Evolutionary conservation across 1,139 yeast genomes (phyloP).

Genomic region (Nakaseomyces sp.): DNA sequence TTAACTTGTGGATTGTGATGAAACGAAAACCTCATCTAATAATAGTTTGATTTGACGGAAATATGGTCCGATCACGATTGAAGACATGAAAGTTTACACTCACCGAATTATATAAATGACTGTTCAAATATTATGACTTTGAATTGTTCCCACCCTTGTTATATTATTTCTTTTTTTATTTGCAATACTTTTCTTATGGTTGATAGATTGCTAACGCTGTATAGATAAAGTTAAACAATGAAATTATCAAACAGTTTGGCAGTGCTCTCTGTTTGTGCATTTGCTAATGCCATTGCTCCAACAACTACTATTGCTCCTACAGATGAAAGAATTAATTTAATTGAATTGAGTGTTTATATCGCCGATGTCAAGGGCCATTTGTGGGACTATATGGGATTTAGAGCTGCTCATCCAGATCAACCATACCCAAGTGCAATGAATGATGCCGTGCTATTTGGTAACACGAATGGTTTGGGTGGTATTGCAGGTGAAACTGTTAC

Average conservation of each 20-base stretch:
- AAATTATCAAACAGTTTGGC: background rate
- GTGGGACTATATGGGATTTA: conserved; percentile 6
- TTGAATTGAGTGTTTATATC: conserved; percentile 9
- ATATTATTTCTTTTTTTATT: too few species aligned
- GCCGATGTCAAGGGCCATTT: conserved; percentile 8
- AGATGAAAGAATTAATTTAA: conserved; percentile 8
- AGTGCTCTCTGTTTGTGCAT: background rate
- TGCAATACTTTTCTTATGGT: too few species aligned
- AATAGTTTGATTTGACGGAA: too few species aligned
- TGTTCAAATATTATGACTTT: too few species aligned
- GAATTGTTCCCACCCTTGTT: too few species aligned
- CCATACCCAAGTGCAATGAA: conserved; percentile 8
- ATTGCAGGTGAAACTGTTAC: conserved; percentile 7
- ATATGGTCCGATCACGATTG: too few species aligned
- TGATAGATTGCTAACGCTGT: too few species aligned
- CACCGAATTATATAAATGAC: too few species aligned
- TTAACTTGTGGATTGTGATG: too few species aligned
- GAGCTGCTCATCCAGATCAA: conserved; percentile 8
- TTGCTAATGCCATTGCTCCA: conserved; percentile 7
- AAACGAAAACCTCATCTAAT: too few species aligned
- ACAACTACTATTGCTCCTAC: conserved; percentile 9
- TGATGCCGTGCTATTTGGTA: conserved; percentile 6
- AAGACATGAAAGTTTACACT: too few species aligned
- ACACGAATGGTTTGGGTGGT: conserved; percentile 1
- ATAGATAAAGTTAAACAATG: background rate